Evolutionary conservation across 768 basidiomycete species (phyloP).

Genomic region (Boletus subparvulus): DNA sequence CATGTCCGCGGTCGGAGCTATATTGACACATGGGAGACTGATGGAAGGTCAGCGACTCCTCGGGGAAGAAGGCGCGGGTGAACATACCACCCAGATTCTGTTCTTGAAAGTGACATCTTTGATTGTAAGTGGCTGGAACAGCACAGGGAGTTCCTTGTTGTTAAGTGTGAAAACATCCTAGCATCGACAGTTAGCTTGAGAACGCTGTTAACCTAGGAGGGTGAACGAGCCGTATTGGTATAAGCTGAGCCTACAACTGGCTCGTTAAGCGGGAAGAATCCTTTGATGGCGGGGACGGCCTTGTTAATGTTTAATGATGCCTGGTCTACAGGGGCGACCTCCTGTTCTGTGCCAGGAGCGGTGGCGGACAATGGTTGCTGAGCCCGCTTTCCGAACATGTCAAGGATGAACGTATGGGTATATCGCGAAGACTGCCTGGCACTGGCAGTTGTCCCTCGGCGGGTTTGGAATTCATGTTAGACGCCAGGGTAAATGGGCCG

Average conservation of each 20-base stretch:
- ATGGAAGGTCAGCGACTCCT: background rate
- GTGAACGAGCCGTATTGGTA: constrained; percentile 18
- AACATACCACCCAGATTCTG: constrained; percentile 59
- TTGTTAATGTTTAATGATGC: constrained; percentile 39
- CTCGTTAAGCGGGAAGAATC: constrained; percentile 61
- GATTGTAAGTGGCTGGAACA: constrained; percentile 69
- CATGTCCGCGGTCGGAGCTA: constrained; percentile 68
- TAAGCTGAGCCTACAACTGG: constrained; percentile 52
- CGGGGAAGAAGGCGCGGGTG: background rate
- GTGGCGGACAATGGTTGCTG: background rate
- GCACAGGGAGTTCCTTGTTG: constrained; percentile 46
- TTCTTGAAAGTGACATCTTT: constrained; percentile 68
- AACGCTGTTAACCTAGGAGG: background rate
- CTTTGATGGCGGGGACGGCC: constrained; percentile 47
- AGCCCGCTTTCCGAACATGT: background rate
- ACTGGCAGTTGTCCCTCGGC: too few relatives aligned
- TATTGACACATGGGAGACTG: constrained; percentile 86
- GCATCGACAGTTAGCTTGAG: background rate
- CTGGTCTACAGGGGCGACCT: background rate
- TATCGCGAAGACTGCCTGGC: background rate
- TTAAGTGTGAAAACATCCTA: constrained; percentile 47
- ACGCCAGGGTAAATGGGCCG: background rate
- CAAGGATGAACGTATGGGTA: background rate
- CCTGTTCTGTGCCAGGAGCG: background rate
- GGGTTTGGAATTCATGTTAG: too few relatives aligned